phyloP scores from a whole-genome alignment of 1,284 basidiomycete genomes.

The Leccinum griseonigrum region DNA sequence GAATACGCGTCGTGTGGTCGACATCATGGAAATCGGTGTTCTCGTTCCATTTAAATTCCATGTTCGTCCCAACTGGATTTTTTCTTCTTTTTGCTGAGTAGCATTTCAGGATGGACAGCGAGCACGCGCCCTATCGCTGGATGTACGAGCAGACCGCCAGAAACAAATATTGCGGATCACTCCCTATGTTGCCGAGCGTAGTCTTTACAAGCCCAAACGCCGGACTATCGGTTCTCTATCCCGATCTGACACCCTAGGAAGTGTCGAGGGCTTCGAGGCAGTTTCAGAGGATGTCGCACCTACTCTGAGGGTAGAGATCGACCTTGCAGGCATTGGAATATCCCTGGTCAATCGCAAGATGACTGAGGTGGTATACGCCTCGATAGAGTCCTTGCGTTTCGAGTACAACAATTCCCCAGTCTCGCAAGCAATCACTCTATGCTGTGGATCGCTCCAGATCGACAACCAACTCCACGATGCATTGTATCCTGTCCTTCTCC shows the following conservation, averaged over 20 bases:
- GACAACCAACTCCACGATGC: slow-evolving; percentile 99
- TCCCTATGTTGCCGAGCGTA: slow-evolving; percentile 83
- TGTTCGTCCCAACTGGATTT: slow-evolving; percentile 41
- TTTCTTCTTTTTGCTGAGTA: slow-evolving; percentile 7
- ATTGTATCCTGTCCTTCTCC: slow-evolving; percentile 92
- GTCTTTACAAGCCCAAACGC: slow-evolving; percentile 84
- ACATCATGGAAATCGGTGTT: slow-evolving; percentile 96
- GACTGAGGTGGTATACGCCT: slow-evolving; percentile 89
- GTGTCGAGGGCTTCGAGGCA: slow-evolving; percentile 85
- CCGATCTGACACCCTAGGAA: slow-evolving; percentile 70
- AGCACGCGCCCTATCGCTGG: slow-evolving; percentile 75
- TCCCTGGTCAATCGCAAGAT: slow-evolving; percentile 90
- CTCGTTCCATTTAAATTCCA: slow-evolving; percentile 88
- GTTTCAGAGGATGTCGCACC: slow-evolving; percentile 76
- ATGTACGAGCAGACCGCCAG: slow-evolving; percentile 89
- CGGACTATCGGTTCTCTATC: slow-evolving; percentile 47
- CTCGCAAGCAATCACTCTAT: slow-evolving; percentile 80
- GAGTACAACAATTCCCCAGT: slow-evolving; percentile 84
- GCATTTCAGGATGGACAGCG: slow-evolving; percentile 48
- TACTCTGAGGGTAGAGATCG: slow-evolving; percentile 68
- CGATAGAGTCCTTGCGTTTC: slow-evolving; percentile 78
- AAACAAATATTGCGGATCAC: slow-evolving; percentile 88
- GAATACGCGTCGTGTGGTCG: slow-evolving; percentile 70
- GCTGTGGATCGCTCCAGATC: slow-evolving; percentile 91
- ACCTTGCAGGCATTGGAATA: slow-evolving; percentile 90